A percentile compares a stretch with the other conserved stretches of the same genome.
These are phyloP conservation scores for Parasitella parasitica DNA, from an alignment of 371 early-diverging fungal species.

Conservation along the genomic window DNA sequence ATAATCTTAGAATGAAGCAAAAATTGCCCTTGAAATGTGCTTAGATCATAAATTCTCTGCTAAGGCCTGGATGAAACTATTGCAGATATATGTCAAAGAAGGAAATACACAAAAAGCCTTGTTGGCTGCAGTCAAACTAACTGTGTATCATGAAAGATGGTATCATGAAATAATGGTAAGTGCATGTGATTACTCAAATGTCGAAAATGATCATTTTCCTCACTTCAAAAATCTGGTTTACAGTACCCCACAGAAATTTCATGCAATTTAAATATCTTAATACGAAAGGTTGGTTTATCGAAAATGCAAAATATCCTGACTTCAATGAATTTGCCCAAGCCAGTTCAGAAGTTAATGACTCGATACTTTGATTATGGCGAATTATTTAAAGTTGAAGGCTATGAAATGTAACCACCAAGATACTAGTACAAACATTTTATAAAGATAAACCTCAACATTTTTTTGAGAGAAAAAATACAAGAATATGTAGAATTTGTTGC, in stretches of 20 bases:
- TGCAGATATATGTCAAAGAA: conserved; percentile 79
- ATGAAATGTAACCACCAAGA: conserved; percentile 63
- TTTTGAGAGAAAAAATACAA: no score
- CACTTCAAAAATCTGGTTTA: no score
- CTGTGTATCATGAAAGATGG: conserved; percentile 76
- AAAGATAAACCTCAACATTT: no score
- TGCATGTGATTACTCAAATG: neutral
- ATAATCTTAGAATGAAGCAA: conserved; percentile 74
- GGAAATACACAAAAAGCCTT: conserved; percentile 78
- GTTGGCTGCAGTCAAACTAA: conserved; percentile 76
- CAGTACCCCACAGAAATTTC: conserved; percentile 87
- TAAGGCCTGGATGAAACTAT: conserved; percentile 80
- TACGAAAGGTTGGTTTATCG: conserved; percentile 79
- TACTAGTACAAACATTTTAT: neutral
- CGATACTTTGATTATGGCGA: conserved; percentile 82
- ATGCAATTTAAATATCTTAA: conserved; percentile 76
- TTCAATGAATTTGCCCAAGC: conserved; percentile 80
- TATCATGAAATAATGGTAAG: conserved; percentile 86
- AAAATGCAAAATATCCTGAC: conserved; percentile 88
- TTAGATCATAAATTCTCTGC: conserved; percentile 87
- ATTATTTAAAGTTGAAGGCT: conserved; percentile 79
- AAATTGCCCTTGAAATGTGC: conserved; percentile 84
- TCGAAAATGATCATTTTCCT: neutral
- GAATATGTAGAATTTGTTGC: no score
- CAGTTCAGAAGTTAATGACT: conserved; percentile 76